phyloP scores from a whole-genome alignment of 768 basidiomycete genomes.

The Scleroderma bovista region DNA sequence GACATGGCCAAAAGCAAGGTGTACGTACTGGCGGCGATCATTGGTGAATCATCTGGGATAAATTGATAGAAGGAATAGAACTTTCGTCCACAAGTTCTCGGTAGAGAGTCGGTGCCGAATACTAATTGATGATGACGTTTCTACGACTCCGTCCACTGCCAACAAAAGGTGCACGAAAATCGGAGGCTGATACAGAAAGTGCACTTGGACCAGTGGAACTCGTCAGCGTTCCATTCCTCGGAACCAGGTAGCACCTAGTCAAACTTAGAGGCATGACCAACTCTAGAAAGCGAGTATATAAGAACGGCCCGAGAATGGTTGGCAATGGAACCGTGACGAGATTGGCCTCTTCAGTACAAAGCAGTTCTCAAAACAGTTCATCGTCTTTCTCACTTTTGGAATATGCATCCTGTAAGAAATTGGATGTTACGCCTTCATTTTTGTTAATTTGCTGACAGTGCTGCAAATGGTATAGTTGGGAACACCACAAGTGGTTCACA shows the following conservation, averaged over 20 bases:
- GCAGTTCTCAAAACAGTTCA: constrained; percentile 67
- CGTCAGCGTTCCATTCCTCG: constrained; percentile 88
- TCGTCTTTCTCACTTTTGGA: constrained; percentile 68
- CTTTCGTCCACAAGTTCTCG: too few relatives aligned
- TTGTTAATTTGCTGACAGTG: too few relatives aligned
- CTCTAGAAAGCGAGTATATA: constrained; percentile 53
- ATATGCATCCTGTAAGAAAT: constrained; percentile 46
- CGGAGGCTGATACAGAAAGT: constrained; percentile 33
- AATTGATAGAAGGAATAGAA: too few relatives aligned
- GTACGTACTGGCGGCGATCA: too few relatives aligned
- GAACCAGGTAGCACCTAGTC: constrained; percentile 82
- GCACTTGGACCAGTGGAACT: constrained; percentile 63
- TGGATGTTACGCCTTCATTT: neutral
- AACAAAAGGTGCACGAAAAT: constrained; percentile 22
- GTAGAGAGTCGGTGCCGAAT: too few relatives aligned
- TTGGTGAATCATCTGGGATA: too few relatives aligned
- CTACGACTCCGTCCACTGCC: constrained; percentile 34
- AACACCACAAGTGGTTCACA: too few relatives aligned
- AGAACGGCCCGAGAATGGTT: constrained; percentile 45
- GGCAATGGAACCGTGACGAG: constrained; percentile 73
- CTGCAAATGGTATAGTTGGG: too few relatives aligned
- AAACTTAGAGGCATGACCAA: constrained; percentile 79
- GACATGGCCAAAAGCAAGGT: too few relatives aligned
- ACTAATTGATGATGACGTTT: too few relatives aligned
- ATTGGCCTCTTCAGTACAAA: constrained; percentile 58